A percentile compares a stretch with the other conserved stretches of the same genome.
Conservation (phyloP, 2,329 filamentous ascomycete species). For the Graphilbum sp. region DNA sequence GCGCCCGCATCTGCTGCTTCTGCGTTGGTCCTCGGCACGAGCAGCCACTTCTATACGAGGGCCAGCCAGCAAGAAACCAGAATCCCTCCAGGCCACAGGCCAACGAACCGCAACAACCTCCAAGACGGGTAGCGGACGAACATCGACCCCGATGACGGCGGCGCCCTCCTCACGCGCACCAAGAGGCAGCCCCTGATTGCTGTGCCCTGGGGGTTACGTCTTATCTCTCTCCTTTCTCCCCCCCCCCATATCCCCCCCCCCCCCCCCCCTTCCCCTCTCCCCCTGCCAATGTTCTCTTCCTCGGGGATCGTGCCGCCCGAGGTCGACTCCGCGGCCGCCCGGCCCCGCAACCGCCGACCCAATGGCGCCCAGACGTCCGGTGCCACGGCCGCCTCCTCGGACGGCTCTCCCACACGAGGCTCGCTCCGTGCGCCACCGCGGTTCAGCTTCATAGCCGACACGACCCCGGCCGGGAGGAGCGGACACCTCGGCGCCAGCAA, state of each 20-base stretch:
- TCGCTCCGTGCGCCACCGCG: background rate
- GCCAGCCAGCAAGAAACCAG: too few species aligned
- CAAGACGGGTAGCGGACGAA: too few species aligned
- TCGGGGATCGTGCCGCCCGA: conserved; percentile 27
- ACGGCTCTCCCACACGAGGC: background rate
- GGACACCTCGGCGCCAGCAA: background rate
- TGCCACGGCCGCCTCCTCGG: conserved; percentile 11
- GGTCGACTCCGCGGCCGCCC: conserved; percentile 22
- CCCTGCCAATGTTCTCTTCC: conserved; percentile 23
- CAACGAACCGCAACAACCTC: too few species aligned
- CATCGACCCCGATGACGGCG: conserved; percentile 2
- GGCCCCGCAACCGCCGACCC: conserved; percentile 34
- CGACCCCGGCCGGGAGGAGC: background rate
- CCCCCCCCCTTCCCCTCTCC: background rate
- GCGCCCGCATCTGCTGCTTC: too few species aligned
- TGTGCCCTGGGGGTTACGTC: too few species aligned
- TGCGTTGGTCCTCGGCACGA: too few species aligned
- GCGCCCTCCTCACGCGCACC: conserved; percentile 1
- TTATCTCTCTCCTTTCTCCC: background rate
- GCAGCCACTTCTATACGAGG: too few species aligned
- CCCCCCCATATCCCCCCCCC: background rate
- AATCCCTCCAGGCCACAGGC: too few species aligned
- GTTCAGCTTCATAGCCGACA: background rate
- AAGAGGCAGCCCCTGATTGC: background rate
- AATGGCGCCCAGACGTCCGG: conserved; percentile 15